Evolutionary conservation across 2,329 filamentous ascomycete genomes (phyloP).

Genomic region (Microdochium nivale): DNA sequence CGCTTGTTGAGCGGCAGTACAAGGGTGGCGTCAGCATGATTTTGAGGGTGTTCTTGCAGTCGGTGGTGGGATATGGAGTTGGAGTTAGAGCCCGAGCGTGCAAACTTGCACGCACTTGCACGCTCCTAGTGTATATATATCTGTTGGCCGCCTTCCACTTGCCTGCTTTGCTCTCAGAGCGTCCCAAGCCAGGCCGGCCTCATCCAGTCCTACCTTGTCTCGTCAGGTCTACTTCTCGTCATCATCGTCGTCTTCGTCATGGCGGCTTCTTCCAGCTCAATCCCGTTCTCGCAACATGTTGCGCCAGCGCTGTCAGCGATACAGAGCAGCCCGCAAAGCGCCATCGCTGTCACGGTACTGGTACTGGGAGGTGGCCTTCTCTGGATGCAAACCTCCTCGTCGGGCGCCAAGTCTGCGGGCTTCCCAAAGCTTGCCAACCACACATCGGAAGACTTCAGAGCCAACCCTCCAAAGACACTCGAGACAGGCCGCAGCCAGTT

Average conservation of each 20-base stretch:
- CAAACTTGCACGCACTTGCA: no score
- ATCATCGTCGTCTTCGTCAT: not conserved
- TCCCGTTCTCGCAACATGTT: not conserved
- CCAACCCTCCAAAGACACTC: not conserved
- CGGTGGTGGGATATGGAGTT: no score
- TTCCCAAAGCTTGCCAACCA: not conserved
- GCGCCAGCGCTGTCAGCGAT: not conserved
- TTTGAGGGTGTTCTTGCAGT: no score
- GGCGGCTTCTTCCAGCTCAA: not conserved
- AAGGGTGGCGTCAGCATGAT: no score
- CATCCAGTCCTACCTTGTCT: not conserved
- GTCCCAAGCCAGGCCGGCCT: not conserved
- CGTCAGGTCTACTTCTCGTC: not conserved
- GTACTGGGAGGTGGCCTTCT: not conserved
- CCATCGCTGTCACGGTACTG: not conserved
- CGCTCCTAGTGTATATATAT: not conserved
- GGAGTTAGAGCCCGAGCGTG: no score
- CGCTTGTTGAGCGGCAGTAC: no score
- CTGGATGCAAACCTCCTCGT: not conserved
- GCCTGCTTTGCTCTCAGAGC: not conserved
- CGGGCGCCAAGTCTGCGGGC: not conserved
- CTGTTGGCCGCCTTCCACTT: not conserved
- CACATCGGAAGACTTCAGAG: not conserved
- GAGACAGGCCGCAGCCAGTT: not conserved
- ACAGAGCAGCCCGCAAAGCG: not conserved